phyloP scores from a whole-genome alignment of 257 asterid genomes.

The Fraxinus anomala region DNA sequence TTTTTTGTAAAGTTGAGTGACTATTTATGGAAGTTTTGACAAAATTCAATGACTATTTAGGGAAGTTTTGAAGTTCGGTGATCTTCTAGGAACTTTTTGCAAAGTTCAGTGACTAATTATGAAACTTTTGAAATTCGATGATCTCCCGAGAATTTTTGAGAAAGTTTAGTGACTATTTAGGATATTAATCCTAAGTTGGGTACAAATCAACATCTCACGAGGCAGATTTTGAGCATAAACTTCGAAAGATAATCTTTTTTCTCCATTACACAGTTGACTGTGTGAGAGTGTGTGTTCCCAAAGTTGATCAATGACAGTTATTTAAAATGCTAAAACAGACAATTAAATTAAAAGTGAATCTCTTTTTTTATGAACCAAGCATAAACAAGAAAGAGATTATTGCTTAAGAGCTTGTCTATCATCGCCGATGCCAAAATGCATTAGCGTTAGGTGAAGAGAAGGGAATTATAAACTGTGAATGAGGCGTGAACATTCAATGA shows the following conservation, averaged over 20 bases:
- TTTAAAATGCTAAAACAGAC: background rate
- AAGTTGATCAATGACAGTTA: background rate
- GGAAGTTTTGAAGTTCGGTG: too few species aligned
- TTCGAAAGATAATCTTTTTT: slow-evolving; percentile 16
- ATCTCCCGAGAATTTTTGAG: too few species aligned
- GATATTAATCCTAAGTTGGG: background rate
- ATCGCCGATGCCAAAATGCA: background rate
- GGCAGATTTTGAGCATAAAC: slow-evolving; percentile 28
- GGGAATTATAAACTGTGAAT: background rate
- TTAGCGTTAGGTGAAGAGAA: background rate
- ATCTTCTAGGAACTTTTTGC: too few species aligned
- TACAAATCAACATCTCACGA: slow-evolving; percentile 34
- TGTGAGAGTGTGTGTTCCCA: background rate
- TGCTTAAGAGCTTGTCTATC: background rate
- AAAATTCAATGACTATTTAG: too few species aligned
- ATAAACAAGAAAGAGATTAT: background rate
- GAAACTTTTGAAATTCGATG: too few species aligned
- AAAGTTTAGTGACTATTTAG: too few species aligned
- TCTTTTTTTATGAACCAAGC: background rate
- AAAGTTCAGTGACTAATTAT: too few species aligned
- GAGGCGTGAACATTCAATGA: background rate
- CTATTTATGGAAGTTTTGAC: too few species aligned
- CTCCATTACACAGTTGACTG: slow-evolving; percentile 10
- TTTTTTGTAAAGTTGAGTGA: too few species aligned
- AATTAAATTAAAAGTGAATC: background rate